phyloP scores from a whole-genome alignment of 495 filamentous ascomycete genomes.

The Durotheca rogersii region DNA sequence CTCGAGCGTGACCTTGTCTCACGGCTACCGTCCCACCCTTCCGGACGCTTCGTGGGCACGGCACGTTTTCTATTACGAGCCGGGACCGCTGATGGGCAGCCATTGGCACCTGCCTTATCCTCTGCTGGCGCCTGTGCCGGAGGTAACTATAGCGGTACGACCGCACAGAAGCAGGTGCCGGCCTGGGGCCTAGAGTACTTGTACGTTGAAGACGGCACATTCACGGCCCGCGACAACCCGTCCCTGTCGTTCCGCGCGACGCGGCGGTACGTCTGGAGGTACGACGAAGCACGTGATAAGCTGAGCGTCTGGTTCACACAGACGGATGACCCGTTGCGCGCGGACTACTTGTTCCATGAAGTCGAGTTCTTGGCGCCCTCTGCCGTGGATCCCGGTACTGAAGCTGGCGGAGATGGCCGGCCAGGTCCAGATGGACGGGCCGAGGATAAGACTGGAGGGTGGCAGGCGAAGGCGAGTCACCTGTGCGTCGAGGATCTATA shows the following conservation, averaged over 20 bases:
- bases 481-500: constrained; percentile 67
- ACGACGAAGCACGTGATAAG: constrained; percentile 52
- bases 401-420: too few species aligned
- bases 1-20: constrained; percentile 53
- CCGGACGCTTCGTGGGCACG: constrained; percentile 60
- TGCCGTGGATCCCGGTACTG: constrained; percentile 6
- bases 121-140: neutral
- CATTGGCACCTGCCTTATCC: constrained; percentile 32
- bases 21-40: constrained; percentile 51
- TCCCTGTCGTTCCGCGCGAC: constrained; percentile 51
- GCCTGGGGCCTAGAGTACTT: constrained; percentile 56
- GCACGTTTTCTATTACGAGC: constrained; percentile 63
- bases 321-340: constrained; percentile 52
- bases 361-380: constrained; percentile 44
- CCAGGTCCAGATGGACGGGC: too few species aligned
- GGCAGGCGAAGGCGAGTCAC: constrained; percentile 60
- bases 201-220: constrained; percentile 64
- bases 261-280: constrained; percentile 59
- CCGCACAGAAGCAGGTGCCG: constrained; percentile 1
- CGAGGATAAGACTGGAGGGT: constrained; percentile 33
- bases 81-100: constrained; percentile 50
- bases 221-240: constrained; percentile 46
- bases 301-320: constrained; percentile 70
- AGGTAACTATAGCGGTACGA: constrained; percentile 1
- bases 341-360: constrained; percentile 68